Evolutionary conservation across 2,329 filamentous ascomycete genomes (phyloP).

Genomic region (Niveomyces coronatus): DNA sequence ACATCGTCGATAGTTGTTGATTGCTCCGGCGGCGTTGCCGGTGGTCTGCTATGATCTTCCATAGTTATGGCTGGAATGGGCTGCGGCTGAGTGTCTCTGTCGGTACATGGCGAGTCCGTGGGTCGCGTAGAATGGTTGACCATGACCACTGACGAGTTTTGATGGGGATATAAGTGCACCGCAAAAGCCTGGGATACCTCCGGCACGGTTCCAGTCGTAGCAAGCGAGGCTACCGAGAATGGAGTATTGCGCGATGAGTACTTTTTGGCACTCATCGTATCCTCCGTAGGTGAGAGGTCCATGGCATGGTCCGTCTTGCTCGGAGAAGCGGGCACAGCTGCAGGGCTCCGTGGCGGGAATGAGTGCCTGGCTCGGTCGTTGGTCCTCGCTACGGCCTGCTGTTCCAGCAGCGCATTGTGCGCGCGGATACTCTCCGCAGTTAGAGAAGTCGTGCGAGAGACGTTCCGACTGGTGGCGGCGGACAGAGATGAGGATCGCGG

Average conservation of each 20-base stretch:
- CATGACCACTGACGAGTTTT: constrained; percentile 53
- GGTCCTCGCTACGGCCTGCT: constrained; percentile 15
- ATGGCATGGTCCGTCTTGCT: constrained; percentile 14
- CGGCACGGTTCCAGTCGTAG: constrained; percentile 50
- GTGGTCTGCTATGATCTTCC: constrained; percentile 27
- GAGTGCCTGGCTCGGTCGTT: constrained; percentile 3
- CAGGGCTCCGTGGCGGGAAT: constrained; percentile 1
- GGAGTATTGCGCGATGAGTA: constrained; percentile 49
- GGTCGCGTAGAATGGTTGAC: constrained; percentile 45
- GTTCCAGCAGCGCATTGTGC: constrained; percentile 34
- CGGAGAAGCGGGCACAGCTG: neutral
- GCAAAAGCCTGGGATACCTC: constrained; percentile 54
- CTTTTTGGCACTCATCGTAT: constrained; percentile 41
- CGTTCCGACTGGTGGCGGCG: constrained; percentile 50
- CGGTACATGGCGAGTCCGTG: constrained; percentile 32
- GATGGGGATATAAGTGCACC: constrained; percentile 52
- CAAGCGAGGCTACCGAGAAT: constrained; percentile 51
- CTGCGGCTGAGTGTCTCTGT: constrained; percentile 15
- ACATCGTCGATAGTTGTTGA: constrained; percentile 40
- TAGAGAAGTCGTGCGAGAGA: constrained; percentile 42
- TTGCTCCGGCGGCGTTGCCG: constrained; percentile 43
- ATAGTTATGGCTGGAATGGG: constrained; percentile 27
- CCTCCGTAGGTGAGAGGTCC: constrained; percentile 39
- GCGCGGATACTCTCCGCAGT: constrained; percentile 48
- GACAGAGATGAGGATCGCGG: constrained; percentile 50